phyloP scores from a whole-genome alignment of 495 filamentous ascomycete genomes.

The Schizothecium vesticola region DNA sequence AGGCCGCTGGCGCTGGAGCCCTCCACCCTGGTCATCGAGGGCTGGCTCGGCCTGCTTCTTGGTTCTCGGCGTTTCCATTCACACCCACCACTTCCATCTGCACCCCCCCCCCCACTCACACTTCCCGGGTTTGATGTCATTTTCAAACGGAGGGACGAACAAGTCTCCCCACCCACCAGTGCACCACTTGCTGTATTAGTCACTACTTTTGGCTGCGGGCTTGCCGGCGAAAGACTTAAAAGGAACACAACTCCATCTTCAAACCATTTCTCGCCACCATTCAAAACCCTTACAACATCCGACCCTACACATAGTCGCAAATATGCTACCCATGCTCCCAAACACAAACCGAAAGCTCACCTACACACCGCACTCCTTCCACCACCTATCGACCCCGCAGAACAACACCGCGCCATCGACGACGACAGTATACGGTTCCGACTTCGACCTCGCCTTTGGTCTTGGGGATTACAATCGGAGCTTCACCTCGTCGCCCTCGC shows the following conservation, averaged over 20 bases:
- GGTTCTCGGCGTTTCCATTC: conserved; percentile 18
- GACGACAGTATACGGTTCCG: background rate
- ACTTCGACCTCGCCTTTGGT: background rate
- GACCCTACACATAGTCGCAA: background rate
- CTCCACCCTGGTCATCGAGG: background rate
- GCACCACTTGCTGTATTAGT: conserved; percentile 5
- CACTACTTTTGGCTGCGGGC: conserved; percentile 2
- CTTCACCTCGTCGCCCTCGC: background rate
- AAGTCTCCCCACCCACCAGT: background rate
- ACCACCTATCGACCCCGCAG: background rate
- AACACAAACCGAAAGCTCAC: background rate
- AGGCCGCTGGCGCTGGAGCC: conserved; percentile 5
- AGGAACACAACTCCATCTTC: background rate
- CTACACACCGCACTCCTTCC: background rate
- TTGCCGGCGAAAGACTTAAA: background rate
- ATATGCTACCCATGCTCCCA: background rate
- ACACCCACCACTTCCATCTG: background rate
- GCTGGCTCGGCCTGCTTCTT: background rate
- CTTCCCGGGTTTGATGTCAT: conserved; percentile 9
- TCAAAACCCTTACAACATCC: background rate
- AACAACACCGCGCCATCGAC: background rate
- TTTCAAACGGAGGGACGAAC: conserved; percentile 2
- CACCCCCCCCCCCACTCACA: background rate
- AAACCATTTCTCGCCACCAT: background rate
- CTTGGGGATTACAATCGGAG: background rate